Base-by-base conservation (phyloP, 225 moss, liverwort and hornwort genomes). In the Marchantia paleacea region DNA sequence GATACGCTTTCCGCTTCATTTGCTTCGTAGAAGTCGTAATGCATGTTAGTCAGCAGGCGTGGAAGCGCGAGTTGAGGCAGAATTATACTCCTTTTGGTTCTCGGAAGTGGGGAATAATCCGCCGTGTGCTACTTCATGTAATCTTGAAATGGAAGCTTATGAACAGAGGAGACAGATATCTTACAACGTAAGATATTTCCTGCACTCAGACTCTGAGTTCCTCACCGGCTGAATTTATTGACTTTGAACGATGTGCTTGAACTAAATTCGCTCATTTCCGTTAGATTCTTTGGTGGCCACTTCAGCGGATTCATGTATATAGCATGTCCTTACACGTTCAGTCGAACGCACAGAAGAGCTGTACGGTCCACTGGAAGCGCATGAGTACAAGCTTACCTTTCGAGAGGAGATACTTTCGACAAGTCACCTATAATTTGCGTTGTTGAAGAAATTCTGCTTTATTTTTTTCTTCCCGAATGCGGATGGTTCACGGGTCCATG, bases 141-240 rank as follows among this genome's bases (percentile, higher is more conserved):
- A 28, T 55, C 74, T 55, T 74, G 74, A 74, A 50, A 55, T 74
- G 26, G 57, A 77, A 50, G 25, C 24, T 31, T 60, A 39, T 60
- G 60, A 20, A 39, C 57, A 77, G 52, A 24, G 52, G 26, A 39
- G 39, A 30, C 63, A 62, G 30, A 47, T 77, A 29, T 20, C 14
- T 3, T 74, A 54, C 3, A 19, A 13, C 25, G 4, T 3, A 29
- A 10, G 66, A 30, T 0, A 68, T 68, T 30, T 28, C 16, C 15
- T 12, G 68, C 7, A 68, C 68, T 30, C 29, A 68, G 12, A 25
- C 22, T 9, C 28, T 8, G 53, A 74, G 28, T 53, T 15, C 74
- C 29, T 14, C 55, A 55, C 26, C 6, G 26, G 54, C 55, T 55
- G 47, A 70, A 48, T 47, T 55, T 53, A 22, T 6, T 54, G 12